Evolutionary conservation across 2,329 filamentous ascomycete species (phyloP).

Genomic region (Talaromyces piceae): DNA sequence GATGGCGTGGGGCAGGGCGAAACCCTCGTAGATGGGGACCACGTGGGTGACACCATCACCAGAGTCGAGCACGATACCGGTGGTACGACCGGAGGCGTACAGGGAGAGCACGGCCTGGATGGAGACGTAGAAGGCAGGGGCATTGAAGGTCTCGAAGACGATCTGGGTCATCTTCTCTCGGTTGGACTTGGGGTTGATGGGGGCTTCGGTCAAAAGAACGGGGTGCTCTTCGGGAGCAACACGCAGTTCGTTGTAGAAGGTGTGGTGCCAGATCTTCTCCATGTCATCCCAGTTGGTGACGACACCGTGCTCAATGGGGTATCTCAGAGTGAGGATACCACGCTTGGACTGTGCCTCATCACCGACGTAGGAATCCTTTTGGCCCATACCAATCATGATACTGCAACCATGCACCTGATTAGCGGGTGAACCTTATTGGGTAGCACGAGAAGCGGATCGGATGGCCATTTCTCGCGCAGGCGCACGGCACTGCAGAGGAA

Average conservation of each 20-base stretch:
- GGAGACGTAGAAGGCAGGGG: conserved; percentile 99
- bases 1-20: conserved; percentile 99
- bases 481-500: conserved; percentile 6
- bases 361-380: conserved; percentile 99
- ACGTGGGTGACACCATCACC: conserved; percentile 99
- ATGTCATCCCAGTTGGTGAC: conserved; percentile 99
- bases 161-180: conserved; percentile 99
- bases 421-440: conserved; percentile 3
- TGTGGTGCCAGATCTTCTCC: conserved; percentile 99
- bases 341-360: conserved; percentile 99
- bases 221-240: conserved; percentile 99
- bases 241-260: conserved; percentile 99
- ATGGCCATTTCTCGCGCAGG: background rate
- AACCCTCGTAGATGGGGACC: conserved; percentile 99
- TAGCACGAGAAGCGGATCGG: background rate
- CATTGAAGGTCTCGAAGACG: conserved; percentile 99
- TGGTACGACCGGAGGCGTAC: conserved; percentile 99
- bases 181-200: conserved; percentile 99
- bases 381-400: conserved; percentile 99
- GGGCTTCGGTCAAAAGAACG: conserved; percentile 96
- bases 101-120: conserved; percentile 99
- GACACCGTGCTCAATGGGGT: conserved; percentile 99
- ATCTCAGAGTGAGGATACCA: conserved; percentile 99
- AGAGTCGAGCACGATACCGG: conserved; percentile 99
- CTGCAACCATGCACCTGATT: conserved; percentile 41